Conservation (phyloP, 1,139 yeast genomes). For the Scheffersomyces insectosa region DNA sequence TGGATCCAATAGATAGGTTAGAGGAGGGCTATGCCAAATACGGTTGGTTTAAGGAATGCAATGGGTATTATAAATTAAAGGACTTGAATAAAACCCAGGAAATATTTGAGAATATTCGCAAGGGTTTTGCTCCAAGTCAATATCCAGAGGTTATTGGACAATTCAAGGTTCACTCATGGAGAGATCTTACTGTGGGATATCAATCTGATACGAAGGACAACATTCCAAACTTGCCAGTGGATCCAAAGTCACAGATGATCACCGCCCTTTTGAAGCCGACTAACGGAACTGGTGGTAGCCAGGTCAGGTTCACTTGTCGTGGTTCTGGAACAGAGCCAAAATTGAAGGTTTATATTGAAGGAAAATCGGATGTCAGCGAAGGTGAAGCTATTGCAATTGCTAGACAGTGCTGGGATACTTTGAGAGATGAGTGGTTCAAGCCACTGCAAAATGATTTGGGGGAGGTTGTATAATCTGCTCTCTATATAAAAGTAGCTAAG, state of each 20-base stretch:
- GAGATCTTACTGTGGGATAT: slow-evolving; percentile 83
- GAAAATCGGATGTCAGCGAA: slow-evolving; percentile 47
- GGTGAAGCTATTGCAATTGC: slow-evolving; percentile 54
- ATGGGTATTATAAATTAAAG: slow-evolving; percentile 78
- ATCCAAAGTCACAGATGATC: slow-evolving; percentile 80
- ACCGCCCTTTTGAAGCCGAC: slow-evolving; percentile 50
- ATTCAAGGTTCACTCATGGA: slow-evolving; percentile 62
- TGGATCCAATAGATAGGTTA: slow-evolving; percentile 49
- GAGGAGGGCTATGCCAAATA: slow-evolving; percentile 59
- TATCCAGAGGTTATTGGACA: slow-evolving; percentile 51
- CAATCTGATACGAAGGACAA: slow-evolving; percentile 66
- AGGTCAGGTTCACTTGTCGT: slow-evolving; percentile 76
- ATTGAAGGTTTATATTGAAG: slow-evolving; percentile 88
- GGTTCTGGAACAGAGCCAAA: slow-evolving; percentile 99
- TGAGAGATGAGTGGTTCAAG: slow-evolving; percentile 59
- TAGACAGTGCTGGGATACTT: slow-evolving; percentile 63
- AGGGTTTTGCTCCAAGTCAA: slow-evolving; percentile 30
- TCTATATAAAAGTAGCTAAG: too few relatives aligned
- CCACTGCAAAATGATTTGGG: slow-evolving; percentile 45
- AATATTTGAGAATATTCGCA: slow-evolving; percentile 53
- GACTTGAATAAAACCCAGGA: slow-evolving; percentile 50
- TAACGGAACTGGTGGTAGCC: slow-evolving; percentile 23
- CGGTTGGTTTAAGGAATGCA: slow-evolving; percentile 82
- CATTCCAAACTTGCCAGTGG: slow-evolving; percentile 68
- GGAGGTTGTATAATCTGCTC: slow-evolving; percentile 27